Conservation (phyloP, 129 eudicot genomes). For the Flaveria bidentis region DNA sequence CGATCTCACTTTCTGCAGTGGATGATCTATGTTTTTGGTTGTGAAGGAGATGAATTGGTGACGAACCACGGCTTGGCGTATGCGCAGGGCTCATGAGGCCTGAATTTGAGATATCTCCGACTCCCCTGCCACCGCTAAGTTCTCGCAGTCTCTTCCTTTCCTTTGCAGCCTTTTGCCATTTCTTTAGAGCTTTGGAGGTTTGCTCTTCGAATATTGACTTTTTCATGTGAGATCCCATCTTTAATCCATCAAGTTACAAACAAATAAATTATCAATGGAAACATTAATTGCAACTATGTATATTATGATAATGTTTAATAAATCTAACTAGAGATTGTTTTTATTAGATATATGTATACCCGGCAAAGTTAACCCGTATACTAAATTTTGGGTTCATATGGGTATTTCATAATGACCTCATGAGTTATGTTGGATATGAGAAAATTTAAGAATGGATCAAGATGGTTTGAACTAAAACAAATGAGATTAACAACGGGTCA, state of each 20-base stretch:
- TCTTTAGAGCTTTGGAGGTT: constrained; percentile 70
- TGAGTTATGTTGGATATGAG: too few relatives aligned
- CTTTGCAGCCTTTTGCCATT: constrained; percentile 73
- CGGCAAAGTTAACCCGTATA: too few relatives aligned
- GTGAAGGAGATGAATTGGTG: constrained; percentile 69
- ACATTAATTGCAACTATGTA: too few relatives aligned
- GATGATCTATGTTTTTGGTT: constrained; percentile 42
- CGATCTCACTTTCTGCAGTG: constrained; percentile 46
- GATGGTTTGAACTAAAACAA: too few relatives aligned
- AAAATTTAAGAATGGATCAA: too few relatives aligned
- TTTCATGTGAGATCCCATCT: constrained; percentile 93
- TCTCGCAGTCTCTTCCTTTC: constrained; percentile 51
- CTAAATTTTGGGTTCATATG: too few relatives aligned
- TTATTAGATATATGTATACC: too few relatives aligned
- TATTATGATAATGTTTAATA: too few relatives aligned
- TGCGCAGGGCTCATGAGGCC: constrained; percentile 34
- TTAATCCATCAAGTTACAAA: too few relatives aligned
- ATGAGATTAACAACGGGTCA: too few relatives aligned
- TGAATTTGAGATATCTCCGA: constrained; percentile 25
- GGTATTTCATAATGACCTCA: too few relatives aligned
- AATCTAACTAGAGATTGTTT: background rate
- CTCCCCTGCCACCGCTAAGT: constrained; percentile 15
- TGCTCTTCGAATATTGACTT: constrained; percentile 73
- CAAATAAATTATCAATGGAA: too few relatives aligned
- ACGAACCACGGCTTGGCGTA: constrained; percentile 54